Evolutionary conservation across 345 rosid genomes (phyloP), one percentile per base, ranked within the genome.

Genomic region (Eucalyptus sp.): DNA sequence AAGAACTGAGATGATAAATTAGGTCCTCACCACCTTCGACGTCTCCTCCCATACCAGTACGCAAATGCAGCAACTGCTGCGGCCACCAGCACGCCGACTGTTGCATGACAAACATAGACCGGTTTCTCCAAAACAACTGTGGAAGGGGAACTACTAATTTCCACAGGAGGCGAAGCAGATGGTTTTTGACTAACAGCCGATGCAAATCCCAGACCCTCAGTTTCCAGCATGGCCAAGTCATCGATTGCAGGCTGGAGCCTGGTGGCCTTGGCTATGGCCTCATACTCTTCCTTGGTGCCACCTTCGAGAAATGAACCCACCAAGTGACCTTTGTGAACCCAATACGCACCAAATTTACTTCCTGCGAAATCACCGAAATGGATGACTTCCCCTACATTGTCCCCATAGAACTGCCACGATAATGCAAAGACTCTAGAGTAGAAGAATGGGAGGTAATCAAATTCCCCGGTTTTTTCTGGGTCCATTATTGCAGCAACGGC

Each of bases 341-440:
- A 97, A 88, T 97, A 98, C 1, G 98, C 99, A 37, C 99, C 99
- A 86, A 98, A 92, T 9, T 95, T 92, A 44, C 86, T 92, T 24
- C 98, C 98, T 0, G 93, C 90, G 92, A 91, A 96, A 90, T 98
- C 97, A 31, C 99, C 99, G 86, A 93, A 98, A 93, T 98, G 98
- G 86, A 98, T 93, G 41, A 91, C 96, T 92, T 97, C 98, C 50
- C 99, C 99, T 15, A 64, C 91, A 68, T 92, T 95, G 93, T 98
- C 99, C 62, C 99, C 99, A n/a, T 97, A 98, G 84, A 95, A 97
- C 89, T 97, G 99, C 98, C 99, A 98, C 6, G 98, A 98, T 87
- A 97, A 90, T 62, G 97, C 88, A 66, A 98, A 97, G 89, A 96
- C 93, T 91, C 98, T 92, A 88, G 99, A 98, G 94, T 98, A 97